Base-by-base conservation (phyloP, 2,329 filamentous ascomycete species). In the Pseudogymnoascus sp. region DNA sequence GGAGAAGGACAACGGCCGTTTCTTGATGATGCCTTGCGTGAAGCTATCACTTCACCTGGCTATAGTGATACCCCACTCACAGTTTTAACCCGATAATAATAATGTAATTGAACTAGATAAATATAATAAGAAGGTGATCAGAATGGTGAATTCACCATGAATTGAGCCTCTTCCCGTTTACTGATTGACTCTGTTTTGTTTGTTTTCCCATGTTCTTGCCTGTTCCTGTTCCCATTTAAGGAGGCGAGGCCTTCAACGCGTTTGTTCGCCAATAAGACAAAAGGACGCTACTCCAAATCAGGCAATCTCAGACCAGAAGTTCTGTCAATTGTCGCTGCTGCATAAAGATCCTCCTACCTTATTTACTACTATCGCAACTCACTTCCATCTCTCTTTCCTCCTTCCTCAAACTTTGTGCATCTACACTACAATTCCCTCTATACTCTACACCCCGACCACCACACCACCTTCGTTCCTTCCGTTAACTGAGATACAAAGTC, bases 1-100 rank as follows among this genome's bases (percentile, higher is more conserved):
- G 84, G 83, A 80, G 82, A 63, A 70, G 72, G 61, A 69, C 70
- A 2, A 71, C 69, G 4, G 72, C 70, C 65, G 64, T 69, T 31
- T 70, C 64, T 62, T 73, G 65, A 72, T 60, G 59, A 60, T 56
- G 50, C 16, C 28, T 56, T 34, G 50, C 4, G 28, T 56, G 50
- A 56, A 56, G 50, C 46, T 21, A 34, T 56, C 50, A 21, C 28
- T 56, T 34, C 28, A 56, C 50, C 50, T 56, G 28, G 50, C 50
- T 18, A 25, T 16, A 56, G 50, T 56, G 50, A 56, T 56, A 56
- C 50, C 50, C 50, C 50, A 56, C 50, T 56, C 50, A 56, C 31
- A 56, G 28, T 21, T 56, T 56, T 34, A 56, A 56, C 50, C 16
- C 50, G 10, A 56, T 56, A 56, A 56, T 56, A 56, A 56, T 56